Conservation (phyloP, 2,329 filamentous ascomycete species). For the Aspergillus fructus region DNA sequence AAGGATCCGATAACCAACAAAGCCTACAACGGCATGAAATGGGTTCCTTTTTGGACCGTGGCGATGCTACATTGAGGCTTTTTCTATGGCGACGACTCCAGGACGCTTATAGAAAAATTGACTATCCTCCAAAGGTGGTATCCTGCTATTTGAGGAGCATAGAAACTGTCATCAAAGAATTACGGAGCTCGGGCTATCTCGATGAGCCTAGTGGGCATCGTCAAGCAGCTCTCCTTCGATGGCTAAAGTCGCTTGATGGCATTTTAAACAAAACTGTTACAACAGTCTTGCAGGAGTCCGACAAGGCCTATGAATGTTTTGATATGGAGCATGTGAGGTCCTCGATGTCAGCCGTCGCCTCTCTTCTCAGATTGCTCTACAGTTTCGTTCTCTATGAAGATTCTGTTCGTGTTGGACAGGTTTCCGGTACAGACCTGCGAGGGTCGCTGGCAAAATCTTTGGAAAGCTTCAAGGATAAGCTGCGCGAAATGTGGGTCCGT, state of each 20-base stretch:
- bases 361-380: conserved; percentile 73
- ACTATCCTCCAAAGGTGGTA: conserved; percentile 82
- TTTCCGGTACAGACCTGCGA: conserved; percentile 59
- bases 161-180: conserved; percentile 73
- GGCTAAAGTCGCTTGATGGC: conserved; percentile 76
- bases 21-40: conserved; percentile 66
- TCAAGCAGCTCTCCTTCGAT: conserved; percentile 69
- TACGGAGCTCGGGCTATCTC: conserved; percentile 59
- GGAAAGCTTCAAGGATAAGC: conserved; percentile 60
- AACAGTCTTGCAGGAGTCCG: conserved; percentile 64
- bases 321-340: conserved; percentile 74
- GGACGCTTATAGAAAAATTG: conserved; percentile 81
- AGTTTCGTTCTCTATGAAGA: conserved; percentile 81
- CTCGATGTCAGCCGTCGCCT: conserved; percentile 69
- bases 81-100: conserved; percentile 90
- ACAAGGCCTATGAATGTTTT: conserved; percentile 73
- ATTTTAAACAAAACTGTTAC: conserved; percentile 70
- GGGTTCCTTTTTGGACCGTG: conserved; percentile 78
- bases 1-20: conserved; percentile 41
- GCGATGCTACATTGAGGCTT: conserved; percentile 77
- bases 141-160: conserved; percentile 85
- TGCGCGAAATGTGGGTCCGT: conserved; percentile 84
- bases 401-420: conserved; percentile 74
- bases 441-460: conserved; percentile 43
- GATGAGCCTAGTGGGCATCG: conserved; percentile 62